phyloP scores from a whole-genome alignment of 345 rosid species.

The Angophora floribunda region DNA sequence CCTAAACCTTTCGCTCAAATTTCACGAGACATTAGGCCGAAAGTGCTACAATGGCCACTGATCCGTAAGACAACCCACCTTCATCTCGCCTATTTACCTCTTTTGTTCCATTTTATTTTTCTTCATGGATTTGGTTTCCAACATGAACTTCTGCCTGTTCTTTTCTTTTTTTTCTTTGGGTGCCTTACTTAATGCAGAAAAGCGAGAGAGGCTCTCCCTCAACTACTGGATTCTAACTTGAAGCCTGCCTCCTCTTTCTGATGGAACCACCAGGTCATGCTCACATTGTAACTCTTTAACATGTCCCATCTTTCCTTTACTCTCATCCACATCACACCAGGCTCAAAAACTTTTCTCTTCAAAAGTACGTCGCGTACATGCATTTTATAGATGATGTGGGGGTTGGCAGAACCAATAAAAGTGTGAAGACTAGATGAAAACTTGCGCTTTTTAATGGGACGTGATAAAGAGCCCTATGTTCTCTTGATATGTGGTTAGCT shows the following conservation, averaged over 20 bases:
- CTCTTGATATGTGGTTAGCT: background rate
- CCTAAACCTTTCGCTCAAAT: background rate
- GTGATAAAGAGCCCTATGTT: background rate
- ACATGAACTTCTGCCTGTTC: background rate
- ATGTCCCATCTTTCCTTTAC: background rate
- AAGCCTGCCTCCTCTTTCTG: constrained; percentile 60
- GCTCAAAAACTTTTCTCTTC: background rate
- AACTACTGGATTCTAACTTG: constrained; percentile 36
- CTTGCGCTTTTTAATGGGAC: background rate
- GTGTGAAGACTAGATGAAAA: background rate
- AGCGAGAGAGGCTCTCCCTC: constrained; percentile 34
- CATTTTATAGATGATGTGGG: no score
- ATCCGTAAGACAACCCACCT: background rate
- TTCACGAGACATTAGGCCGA: background rate
- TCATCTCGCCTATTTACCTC: background rate
- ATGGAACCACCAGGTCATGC: constrained; percentile 58
- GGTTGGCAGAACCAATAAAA: background rate
- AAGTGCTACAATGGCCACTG: background rate
- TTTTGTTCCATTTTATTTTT: background rate
- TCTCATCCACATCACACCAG: background rate
- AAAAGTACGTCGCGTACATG: background rate
- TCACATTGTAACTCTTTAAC: background rate
- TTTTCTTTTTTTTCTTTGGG: background rate
- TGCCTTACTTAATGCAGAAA: background rate
- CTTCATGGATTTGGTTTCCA: background rate